These are phyloP conservation scores for Cercophora sp. DNA, from an alignment of 495 filamentous ascomycete genomes.

Conservation along the genomic window DNA sequence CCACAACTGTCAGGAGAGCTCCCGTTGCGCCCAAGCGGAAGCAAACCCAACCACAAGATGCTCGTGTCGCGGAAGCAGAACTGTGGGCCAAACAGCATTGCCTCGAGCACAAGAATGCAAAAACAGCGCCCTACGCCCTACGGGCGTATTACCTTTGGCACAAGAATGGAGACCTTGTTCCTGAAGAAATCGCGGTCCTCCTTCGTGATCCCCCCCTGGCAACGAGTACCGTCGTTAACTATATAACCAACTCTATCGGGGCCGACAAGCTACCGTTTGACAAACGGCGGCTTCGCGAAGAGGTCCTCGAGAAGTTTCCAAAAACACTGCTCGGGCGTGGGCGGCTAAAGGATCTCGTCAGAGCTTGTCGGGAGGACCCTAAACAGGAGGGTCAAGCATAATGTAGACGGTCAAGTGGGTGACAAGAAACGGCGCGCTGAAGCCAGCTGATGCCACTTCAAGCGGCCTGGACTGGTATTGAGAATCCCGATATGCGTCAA, in stretches of 20 bases:
- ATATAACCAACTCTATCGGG: conserved; percentile 44
- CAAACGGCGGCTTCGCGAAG: conserved; percentile 25
- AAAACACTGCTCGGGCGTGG: background rate
- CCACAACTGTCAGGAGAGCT: background rate
- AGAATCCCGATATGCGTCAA: too few relatives aligned
- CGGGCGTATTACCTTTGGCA: conserved; percentile 63
- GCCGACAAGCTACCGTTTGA: conserved; percentile 40
- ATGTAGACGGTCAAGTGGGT: too few relatives aligned
- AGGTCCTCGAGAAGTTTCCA: conserved; percentile 24
- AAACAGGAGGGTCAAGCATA: background rate
- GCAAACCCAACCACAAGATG: conserved; percentile 15
- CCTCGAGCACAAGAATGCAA: conserved; percentile 15
- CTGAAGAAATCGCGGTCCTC: conserved; percentile 43
- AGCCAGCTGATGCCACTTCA: too few relatives aligned
- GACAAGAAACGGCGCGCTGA: too few relatives aligned
- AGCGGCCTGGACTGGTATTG: too few relatives aligned
- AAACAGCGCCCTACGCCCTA: conserved; percentile 34
- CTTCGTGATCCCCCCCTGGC: conserved; percentile 55
- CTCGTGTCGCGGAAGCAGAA: conserved; percentile 35
- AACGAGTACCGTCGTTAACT: conserved; percentile 43
- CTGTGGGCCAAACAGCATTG: conserved; percentile 29
- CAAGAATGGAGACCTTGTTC: conserved; percentile 36
- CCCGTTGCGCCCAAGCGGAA: background rate
- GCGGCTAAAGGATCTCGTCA: background rate
- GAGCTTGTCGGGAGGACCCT: background rate